Evolutionary conservation across 345 rosid genomes (phyloP).

Genomic region (Mercurialis annua): DNA sequence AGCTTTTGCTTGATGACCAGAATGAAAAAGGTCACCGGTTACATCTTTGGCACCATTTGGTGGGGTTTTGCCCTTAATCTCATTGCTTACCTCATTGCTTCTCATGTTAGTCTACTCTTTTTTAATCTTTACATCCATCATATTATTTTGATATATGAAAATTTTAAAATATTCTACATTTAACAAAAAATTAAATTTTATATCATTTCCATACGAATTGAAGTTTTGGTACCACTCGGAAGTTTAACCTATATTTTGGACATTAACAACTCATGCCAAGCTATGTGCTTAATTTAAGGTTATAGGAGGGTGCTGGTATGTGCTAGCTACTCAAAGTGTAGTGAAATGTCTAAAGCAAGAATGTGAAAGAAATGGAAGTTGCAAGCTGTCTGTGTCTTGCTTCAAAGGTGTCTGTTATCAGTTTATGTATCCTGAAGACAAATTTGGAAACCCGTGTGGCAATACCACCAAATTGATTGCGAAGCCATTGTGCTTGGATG

Average conservation of each 20-base stretch:
- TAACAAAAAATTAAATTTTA: too few relatives aligned
- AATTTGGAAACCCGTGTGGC: constrained; percentile 26
- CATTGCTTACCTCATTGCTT: constrained; percentile 51
- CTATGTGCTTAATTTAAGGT: constrained; percentile 31
- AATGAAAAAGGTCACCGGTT: constrained; percentile 56
- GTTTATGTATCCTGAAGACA: constrained; percentile 26
- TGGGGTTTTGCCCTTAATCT: constrained; percentile 57
- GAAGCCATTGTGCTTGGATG: constrained; percentile 46
- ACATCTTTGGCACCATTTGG: constrained; percentile 58
- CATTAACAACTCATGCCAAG: too few relatives aligned
- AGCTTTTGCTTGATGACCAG: constrained; percentile 44
- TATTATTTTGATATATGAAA: background rate
- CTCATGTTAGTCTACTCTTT: constrained; percentile 41
- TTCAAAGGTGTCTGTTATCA: constrained; percentile 42
- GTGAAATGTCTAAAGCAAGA: constrained; percentile 44
- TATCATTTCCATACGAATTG: too few relatives aligned
- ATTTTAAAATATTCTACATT: too few relatives aligned
- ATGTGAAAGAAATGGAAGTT: constrained; percentile 26
- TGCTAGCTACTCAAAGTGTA: constrained; percentile 45
- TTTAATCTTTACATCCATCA: background rate
- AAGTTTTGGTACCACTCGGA: too few relatives aligned
- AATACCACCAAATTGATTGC: constrained; percentile 23
- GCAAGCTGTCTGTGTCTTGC: constrained; percentile 42
- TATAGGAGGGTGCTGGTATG: constrained; percentile 69
- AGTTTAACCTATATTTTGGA: too few relatives aligned